Conservation (phyloP, 257 asterid species). For the Solanum medicagineum region DNA sequence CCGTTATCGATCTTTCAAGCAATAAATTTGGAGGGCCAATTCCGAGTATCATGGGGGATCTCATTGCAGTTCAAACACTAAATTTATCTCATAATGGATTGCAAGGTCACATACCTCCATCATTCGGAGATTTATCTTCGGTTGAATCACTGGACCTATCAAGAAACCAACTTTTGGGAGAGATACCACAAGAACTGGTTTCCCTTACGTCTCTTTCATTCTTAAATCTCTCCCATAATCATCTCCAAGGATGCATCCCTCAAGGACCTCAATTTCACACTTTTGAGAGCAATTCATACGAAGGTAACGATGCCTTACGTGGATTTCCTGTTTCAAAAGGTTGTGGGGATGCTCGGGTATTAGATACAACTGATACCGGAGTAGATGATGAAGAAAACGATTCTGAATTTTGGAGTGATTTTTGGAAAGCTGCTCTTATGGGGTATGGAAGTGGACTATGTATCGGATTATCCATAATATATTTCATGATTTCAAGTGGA, state of each 20-base stretch:
- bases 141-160: not conserved
- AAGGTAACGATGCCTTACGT: not conserved
- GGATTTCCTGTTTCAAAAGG: not conserved
- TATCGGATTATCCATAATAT: slow-evolving; percentile 2
- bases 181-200: not conserved
- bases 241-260: not conserved
- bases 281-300: not conserved
- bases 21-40: not conserved
- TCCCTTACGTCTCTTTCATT: not conserved
- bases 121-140: not conserved
- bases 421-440: slow-evolving; percentile 7
- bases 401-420: not conserved
- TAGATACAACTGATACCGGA: not conserved
- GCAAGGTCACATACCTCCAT: not conserved
- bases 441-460: slow-evolving; percentile 17
- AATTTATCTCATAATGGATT: not conserved
- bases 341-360: not conserved
- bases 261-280: not conserved
- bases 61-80: not conserved
- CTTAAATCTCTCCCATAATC: not conserved
- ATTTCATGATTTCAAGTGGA: slow-evolving; percentile 1
- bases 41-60: not conserved
- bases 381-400: not conserved
- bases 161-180: not conserved
- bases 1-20: not conserved